Evolutionary conservation across 495 filamentous ascomycete genomes (phyloP), one percentile per base, ranked within the genome.

Genomic region (Penicillium parvum): DNA sequence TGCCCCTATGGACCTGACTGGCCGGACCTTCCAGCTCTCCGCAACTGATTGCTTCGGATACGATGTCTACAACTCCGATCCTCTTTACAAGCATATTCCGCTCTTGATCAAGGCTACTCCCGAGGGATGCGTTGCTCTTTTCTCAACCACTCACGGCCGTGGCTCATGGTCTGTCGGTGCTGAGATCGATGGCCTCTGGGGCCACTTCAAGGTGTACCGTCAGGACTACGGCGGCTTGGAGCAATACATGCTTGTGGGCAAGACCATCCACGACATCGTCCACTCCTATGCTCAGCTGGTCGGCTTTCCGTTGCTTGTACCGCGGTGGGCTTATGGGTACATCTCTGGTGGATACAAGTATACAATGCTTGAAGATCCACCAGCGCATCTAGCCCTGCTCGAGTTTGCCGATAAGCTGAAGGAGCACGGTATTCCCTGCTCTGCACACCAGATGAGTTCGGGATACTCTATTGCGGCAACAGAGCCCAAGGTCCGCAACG

Each of bases 11-110:
- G 73, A 86, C 51, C 70, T 86, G n/a, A 77, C 68, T 5, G 78
- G 78, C 30, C 77, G 83, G 3, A 68, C 75, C 40, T 85, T 85
- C 60, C 71, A 71, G 27, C 71, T 86, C 35, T 76, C 79, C 3
- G 80, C 80, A 7, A 84, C 78, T 15, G 83, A 86, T 58, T 80
- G 72, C 35, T 85, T 84, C 45, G 78, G 80, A 14, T 86, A 86
- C 60, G 82, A 86, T 51, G 73, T 78, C 17, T 80, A 84, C 56
- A 74, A 77, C 14, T 79, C 80, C 30, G 83, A 86, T 57, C 82
- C 83, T 10, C 66, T 86, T 34, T 86, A 86, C 68, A 86, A 86
- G 60, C 78, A 85, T 45, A 81, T 84, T 27, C 82, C 83, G 0
- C 69, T 86, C 0, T 60, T 86, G 17, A 81, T 86, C 60, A 81